Conservation (phyloP, 805 yeast genomes). For the Saturnispora diversa region DNA sequence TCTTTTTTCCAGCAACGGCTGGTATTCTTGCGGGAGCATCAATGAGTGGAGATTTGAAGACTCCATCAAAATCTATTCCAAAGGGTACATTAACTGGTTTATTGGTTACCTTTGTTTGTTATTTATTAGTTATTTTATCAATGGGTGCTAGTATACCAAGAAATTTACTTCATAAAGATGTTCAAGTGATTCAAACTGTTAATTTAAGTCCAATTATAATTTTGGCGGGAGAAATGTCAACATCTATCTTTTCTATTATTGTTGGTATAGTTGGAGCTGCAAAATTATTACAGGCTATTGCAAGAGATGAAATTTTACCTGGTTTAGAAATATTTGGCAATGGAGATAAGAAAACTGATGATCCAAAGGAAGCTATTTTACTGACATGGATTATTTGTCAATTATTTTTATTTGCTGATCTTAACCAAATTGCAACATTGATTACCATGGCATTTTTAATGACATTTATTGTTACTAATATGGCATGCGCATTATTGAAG, state of each 20-base stretch:
- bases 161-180: slow-evolving; percentile 63
- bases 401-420: slow-evolving; percentile 76
- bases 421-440: slow-evolving; percentile 88
- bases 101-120: slow-evolving; percentile 64
- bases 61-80: slow-evolving; percentile 87
- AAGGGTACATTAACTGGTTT: slow-evolving; percentile 88
- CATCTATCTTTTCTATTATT: slow-evolving; percentile 84
- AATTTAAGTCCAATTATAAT: slow-evolving; percentile 61
- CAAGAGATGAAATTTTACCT: slow-evolving; percentile 83
- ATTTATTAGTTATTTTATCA: slow-evolving; percentile 70
- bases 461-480: slow-evolving; percentile 90
- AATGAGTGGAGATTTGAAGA: slow-evolving; percentile 88
- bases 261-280: slow-evolving; percentile 97
- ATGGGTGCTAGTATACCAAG: slow-evolving; percentile 80
- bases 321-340: slow-evolving; percentile 55
- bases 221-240: slow-evolving; percentile 83
- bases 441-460: slow-evolving; percentile 95
- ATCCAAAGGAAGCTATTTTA: slow-evolving; percentile 58
- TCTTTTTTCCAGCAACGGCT: slow-evolving; percentile 96
- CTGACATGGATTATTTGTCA: slow-evolving; percentile 82
- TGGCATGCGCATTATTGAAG: slow-evolving; percentile 84
- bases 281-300: slow-evolving; percentile 80
- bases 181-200: slow-evolving; percentile 78
- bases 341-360: slow-evolving; percentile 37
- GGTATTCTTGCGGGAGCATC: slow-evolving; percentile 98